Evolutionary conservation across 108 stramenopile genomes (phyloP).

Genomic region (Cyclostephanos invisitatus): DNA sequence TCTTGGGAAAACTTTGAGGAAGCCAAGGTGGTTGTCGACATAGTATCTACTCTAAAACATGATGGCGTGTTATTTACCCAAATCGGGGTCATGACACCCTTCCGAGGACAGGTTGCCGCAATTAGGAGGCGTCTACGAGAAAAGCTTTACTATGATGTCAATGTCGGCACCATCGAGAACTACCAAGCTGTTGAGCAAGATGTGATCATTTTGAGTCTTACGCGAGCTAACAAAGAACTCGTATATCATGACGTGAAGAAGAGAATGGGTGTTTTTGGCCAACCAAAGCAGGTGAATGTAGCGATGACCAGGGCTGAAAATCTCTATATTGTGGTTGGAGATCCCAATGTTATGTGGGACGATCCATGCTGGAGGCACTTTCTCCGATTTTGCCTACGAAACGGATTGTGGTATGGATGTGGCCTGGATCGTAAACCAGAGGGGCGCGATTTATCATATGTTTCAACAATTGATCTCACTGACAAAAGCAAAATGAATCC

Average conservation of each 20-base stretch:
- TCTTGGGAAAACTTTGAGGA: conserved; percentile 67
- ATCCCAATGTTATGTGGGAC: conserved; percentile 59
- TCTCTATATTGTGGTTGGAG: conserved; percentile 70
- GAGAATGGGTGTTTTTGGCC: conserved; percentile 63
- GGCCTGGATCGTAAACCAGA: conserved; percentile 10
- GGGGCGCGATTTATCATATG: conserved; percentile 6
- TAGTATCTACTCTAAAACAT: conserved; percentile 41
- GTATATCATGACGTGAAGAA: conserved; percentile 52
- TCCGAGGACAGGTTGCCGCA: conserved; percentile 69
- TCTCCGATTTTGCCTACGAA: conserved; percentile 65
- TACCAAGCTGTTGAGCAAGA: conserved; percentile 78
- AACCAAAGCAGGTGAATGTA: conserved; percentile 74
- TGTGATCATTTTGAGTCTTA: conserved; percentile 69
- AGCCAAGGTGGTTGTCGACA: conserved; percentile 52
- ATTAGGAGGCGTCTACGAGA: conserved; percentile 60
- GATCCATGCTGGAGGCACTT: conserved; percentile 65
- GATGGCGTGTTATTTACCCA: conserved; percentile 40
- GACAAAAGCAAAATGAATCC: conserved; percentile 7
- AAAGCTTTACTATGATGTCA: conserved; percentile 47
- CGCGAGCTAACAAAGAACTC: conserved; percentile 55
- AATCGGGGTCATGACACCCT: conserved; percentile 77
- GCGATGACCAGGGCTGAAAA: conserved; percentile 73
- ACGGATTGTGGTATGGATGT: conserved; percentile 72
- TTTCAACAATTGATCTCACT: conserved; percentile 1
- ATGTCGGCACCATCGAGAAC: conserved; percentile 76